These are phyloP conservation scores for Globisporangium sylvaticum DNA, from an alignment of 352 stramenopile species.

Conservation along the genomic window DNA sequence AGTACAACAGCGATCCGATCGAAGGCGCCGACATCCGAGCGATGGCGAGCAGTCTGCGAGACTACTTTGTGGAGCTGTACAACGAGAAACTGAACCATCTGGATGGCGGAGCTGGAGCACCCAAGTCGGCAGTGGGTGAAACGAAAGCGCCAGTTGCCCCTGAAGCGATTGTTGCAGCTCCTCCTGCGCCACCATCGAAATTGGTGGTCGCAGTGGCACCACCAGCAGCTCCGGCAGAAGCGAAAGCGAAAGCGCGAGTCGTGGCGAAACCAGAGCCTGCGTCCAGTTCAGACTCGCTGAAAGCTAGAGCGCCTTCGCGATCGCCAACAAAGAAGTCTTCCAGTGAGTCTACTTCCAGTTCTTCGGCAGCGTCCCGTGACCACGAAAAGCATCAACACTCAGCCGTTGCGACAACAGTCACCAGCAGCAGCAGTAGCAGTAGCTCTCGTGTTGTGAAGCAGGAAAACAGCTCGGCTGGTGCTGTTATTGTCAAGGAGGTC, in stretches of 20 bases:
- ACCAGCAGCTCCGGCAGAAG: not conserved
- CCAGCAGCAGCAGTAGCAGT: slow-evolving; percentile 3
- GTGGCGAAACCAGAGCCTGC: not conserved
- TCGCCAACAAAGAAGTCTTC: slow-evolving; percentile 26
- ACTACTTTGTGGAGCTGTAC: slow-evolving; percentile 79
- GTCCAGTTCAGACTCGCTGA: not conserved
- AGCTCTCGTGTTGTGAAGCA: slow-evolving; percentile 1
- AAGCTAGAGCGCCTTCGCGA: slow-evolving; percentile 6
- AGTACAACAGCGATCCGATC: slow-evolving; percentile 86
- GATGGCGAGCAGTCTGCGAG: slow-evolving; percentile 76
- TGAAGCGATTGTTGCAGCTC: not conserved
- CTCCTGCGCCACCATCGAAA: slow-evolving; percentile 1
- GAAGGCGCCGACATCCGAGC: slow-evolving; percentile 84
- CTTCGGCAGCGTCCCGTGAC: slow-evolving; percentile 5
- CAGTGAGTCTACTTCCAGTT: slow-evolving; percentile 15
- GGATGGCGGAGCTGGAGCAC: slow-evolving; percentile 21
- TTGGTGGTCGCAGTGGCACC: not conserved
- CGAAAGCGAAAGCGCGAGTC: slow-evolving; percentile 8
- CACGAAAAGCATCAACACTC: not conserved
- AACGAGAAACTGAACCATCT: slow-evolving; percentile 54
- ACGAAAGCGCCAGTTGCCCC: not conserved
- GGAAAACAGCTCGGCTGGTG: not conserved
- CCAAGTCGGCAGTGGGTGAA: slow-evolving; percentile 7
- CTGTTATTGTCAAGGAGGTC: not conserved
- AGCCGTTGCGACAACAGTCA: not conserved